Percentiles rank a stretch among this genome's conserved stretches.
phyloP scores from a whole-genome alignment of 2,329 filamentous ascomycete species.

The Ophiosphaerella korrae region DNA sequence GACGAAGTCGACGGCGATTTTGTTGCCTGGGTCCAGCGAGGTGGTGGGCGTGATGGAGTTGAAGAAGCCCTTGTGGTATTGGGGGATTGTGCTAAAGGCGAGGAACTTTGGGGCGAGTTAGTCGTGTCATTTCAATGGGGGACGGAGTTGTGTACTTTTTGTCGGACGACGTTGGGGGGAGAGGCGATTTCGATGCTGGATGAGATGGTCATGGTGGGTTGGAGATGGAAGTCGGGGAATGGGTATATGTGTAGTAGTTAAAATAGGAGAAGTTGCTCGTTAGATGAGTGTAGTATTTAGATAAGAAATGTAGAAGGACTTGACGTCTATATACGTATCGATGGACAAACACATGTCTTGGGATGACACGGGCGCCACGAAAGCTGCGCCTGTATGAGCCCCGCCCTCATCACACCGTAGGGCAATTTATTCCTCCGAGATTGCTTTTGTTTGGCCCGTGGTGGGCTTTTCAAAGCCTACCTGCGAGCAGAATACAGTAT shows the following conservation, averaged over 20 bases:
- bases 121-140: background rate
- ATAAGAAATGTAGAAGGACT: too few species aligned
- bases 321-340: too few species aligned
- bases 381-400: too few species aligned
- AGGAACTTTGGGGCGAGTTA: conserved; percentile 8
- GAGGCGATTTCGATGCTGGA: conserved; percentile 24
- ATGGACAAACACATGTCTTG: too few species aligned
- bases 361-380: too few species aligned
- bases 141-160: conserved; percentile 8
- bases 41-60: conserved; percentile 18
- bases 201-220: conserved; percentile 10
- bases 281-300: too few species aligned
- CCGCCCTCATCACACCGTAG: too few species aligned
- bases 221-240: background rate
- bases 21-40: conserved; percentile 13
- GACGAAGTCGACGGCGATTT: conserved; percentile 14
- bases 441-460: too few species aligned
- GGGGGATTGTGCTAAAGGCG: conserved; percentile 15
- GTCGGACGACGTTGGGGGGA: conserved; percentile 13
- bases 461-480: too few species aligned
- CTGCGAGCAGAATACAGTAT: background rate
- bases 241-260: background rate
- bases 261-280: too few species aligned
- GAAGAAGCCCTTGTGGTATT: conserved; percentile 19
- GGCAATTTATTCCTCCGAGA: too few species aligned